Evolutionary conservation across 306 rosid genomes (phyloP).

Genomic region (cucumber (Cucumis sativus)): DNA sequence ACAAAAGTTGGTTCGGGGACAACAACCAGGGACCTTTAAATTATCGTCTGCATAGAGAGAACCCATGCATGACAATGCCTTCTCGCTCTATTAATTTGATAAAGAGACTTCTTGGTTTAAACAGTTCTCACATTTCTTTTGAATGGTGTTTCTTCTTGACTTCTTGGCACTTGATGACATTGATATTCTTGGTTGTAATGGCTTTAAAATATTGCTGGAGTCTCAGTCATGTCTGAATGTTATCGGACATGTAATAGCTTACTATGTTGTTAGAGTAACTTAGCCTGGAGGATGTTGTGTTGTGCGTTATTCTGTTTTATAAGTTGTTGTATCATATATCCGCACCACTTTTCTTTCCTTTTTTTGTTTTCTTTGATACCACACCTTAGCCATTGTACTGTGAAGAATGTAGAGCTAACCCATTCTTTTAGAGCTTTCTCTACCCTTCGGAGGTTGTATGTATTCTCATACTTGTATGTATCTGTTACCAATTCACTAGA

Average conservation of each 20-base stretch:
- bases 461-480: no score
- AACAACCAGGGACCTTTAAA: neutral
- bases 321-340: conserved; percentile 37
- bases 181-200: conserved; percentile 46
- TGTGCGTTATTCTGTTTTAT: conserved; percentile 38
- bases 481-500: neutral
- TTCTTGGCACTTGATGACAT: conserved; percentile 17
- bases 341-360: neutral
- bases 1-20: neutral
- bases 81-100: conserved; percentile 25
- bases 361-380: conserved; percentile 11
- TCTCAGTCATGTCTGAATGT: conserved; percentile 41
- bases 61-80: neutral
- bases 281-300: conserved; percentile 48
- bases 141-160: conserved; percentile 34
- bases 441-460: conserved; percentile 19
- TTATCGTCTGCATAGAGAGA: neutral
- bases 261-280: conserved; percentile 55
- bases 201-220: conserved; percentile 41
- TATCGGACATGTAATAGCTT: conserved; percentile 35
- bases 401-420: conserved; percentile 34
- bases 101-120: conserved; percentile 31
- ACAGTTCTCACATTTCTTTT: conserved; percentile 36
- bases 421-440: conserved; percentile 25
- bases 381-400: conserved; percentile 21